Evolutionary conservation across 768 basidiomycete species (phyloP), one percentile per base, ranked within the genome.

Genomic region (Mycena galopus): DNA sequence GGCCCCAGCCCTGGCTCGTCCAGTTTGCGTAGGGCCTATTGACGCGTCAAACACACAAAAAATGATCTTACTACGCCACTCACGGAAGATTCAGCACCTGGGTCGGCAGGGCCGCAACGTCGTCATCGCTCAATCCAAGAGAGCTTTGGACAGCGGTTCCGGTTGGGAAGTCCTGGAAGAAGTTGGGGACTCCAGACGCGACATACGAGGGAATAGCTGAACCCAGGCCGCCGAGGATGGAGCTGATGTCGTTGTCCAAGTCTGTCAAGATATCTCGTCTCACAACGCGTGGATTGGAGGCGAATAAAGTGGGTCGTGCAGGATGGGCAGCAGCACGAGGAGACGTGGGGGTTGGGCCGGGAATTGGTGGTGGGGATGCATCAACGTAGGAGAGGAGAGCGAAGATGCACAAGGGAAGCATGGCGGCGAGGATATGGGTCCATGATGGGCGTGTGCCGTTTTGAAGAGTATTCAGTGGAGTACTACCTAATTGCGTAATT

Each of bases 81-180:
- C 32, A 78, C 78, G 72, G 72, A 37, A 73, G 65, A 65, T 73
- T 73, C 4, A 73, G 42, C 35, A 73, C 64, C 37, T 73, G 72
- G 1, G 68, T 69, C 17, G 72, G 72, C 25, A 69, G 21, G 8
- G 66, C 67, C 9, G 66, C 72, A 8, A 73, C 5, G 27, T 58
- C 60, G 35, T 9, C 53, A 55, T 73, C 67, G 33, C 51, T 51
- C 56, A 69, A 29, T 30, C 72, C 72, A 4, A 68, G 55, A 5
- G 65, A 67, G 25, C 68, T 73, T 30, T 69, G 51, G 14, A 73
- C 68, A n/a, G 67, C 72, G 21, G 65, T 67, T 50, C 67, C 68
- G 7, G 67, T 73, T 2, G 72, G 72, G 25, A 73, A 65, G 58
- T 69, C 62, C 37, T 72, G 71, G 61, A 72, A 72, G 44, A 72